Conservation (phyloP, 768 basidiomycete genomes). For the Suillus variegatus region DNA sequence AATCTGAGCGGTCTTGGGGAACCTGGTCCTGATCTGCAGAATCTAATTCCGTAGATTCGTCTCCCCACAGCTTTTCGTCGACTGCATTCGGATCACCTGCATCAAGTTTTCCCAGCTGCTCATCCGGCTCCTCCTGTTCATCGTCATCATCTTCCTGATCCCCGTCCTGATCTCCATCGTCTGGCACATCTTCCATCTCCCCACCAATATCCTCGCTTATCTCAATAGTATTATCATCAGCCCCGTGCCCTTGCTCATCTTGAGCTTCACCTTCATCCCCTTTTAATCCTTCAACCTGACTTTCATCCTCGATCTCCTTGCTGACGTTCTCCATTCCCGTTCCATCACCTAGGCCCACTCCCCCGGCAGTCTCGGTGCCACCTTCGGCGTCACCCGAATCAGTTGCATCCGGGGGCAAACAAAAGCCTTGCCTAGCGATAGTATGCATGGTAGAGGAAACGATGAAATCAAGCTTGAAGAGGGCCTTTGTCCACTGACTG, state of each 20-base stretch:
- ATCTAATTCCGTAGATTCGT: conserved; percentile 62
- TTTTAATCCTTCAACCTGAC: conserved; percentile 91
- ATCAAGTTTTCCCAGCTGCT: conserved; percentile 82
- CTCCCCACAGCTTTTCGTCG: conserved; percentile 98
- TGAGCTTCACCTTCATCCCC: conserved; percentile 54
- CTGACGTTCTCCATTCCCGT: conserved; percentile 84
- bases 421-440: conserved; percentile 87
- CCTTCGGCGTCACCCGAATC: conserved; percentile 50
- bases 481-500: conserved; percentile 66
- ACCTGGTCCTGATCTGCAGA: conserved; percentile 55
- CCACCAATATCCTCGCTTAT: conserved; percentile 92
- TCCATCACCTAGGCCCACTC: conserved; percentile 89
- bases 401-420: conserved; percentile 77
- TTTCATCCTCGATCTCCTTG: conserved; percentile 94
- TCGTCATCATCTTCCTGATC: conserved; percentile 47
- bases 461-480: conserved; percentile 85
- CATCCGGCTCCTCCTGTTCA: conserved; percentile 71
- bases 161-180: conserved; percentile 51
- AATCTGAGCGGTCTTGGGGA: conserved; percentile 58
- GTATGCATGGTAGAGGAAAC: conserved; percentile 72
- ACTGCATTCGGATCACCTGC: conserved; percentile 78
- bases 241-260: conserved; percentile 38
- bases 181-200: conserved; percentile 79
- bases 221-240: conserved; percentile 79
- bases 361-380: conserved; percentile 54